Conservation (phyloP, 2,329 filamentous ascomycete species). For the Neopestalotiopsis sp. region DNA sequence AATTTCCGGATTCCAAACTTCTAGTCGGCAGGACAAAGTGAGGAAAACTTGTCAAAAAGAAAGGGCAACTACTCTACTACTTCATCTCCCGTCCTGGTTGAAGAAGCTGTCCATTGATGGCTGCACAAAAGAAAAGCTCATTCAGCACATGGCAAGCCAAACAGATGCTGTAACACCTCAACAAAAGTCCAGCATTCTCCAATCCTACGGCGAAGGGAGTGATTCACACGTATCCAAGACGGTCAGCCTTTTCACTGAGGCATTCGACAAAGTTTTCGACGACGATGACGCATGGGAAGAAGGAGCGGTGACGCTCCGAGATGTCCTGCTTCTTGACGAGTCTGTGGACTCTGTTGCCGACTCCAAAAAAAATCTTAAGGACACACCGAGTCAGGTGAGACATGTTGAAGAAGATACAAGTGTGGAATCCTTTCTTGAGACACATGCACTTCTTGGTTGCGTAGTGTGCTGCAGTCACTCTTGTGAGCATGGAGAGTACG, state of each 20-base stretch:
- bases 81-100: slow-evolving; percentile 62
- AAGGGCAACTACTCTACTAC: slow-evolving; percentile 54
- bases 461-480: slow-evolving; percentile 66
- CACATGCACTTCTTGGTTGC: slow-evolving; percentile 61
- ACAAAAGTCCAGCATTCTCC: slow-evolving; percentile 58
- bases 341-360: slow-evolving; percentile 60
- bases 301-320: slow-evolving; percentile 52
- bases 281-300: slow-evolving; percentile 36
- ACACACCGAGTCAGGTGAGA: slow-evolving; percentile 42
- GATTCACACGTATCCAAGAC: slow-evolving; percentile 48
- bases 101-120: slow-evolving; percentile 53
- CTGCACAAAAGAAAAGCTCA: slow-evolving; percentile 58
- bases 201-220: slow-evolving; percentile 50
- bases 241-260: slow-evolving; percentile 59
- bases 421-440: slow-evolving; percentile 57
- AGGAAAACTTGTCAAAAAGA: slow-evolving; percentile 56
- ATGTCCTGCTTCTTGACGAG: slow-evolving; percentile 60
- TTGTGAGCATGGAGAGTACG: slow-evolving; percentile 67
- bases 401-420: slow-evolving; percentile 41
- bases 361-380: slow-evolving; percentile 58
- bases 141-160: slow-evolving; percentile 58
- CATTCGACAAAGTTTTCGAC: slow-evolving; percentile 62
- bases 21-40: slow-evolving; percentile 58
- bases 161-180: slow-evolving; percentile 56
- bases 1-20: slow-evolving; percentile 61